These are phyloP conservation scores for Lactarius evosmus DNA, from an alignment of 768 basidiomycete genomes.

Conservation along the genomic window DNA sequence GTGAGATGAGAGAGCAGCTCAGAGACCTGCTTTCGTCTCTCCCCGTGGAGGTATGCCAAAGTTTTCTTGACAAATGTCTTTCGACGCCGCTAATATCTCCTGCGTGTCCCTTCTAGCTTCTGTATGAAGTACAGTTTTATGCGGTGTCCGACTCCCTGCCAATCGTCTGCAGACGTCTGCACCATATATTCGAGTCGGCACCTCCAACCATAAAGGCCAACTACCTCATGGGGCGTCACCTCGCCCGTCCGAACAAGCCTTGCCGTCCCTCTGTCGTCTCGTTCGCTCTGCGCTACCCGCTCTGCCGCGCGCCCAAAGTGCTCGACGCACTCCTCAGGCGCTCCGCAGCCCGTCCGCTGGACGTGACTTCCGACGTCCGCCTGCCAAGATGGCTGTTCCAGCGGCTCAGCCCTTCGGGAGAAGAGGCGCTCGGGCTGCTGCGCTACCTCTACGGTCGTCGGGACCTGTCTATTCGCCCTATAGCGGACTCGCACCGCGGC, in stretches of 20 bases:
- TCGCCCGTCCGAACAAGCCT: slow-evolving; percentile 18
- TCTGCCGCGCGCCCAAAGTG: slow-evolving; percentile 40
- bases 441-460: slow-evolving; percentile 50
- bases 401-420: slow-evolving; percentile 41
- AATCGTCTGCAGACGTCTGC: slow-evolving; percentile 49
- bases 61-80: neutral
- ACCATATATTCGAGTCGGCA: slow-evolving; percentile 51
- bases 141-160: slow-evolving; percentile 67
- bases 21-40: slow-evolving; percentile 11
- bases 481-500: slow-evolving; percentile 68
- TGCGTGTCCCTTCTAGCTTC: slow-evolving; percentile 46
- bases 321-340: slow-evolving; percentile 47
- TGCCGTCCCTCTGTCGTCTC: slow-evolving; percentile 35
- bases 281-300: slow-evolving; percentile 54
- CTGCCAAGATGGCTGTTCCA: slow-evolving; percentile 66
- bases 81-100: neutral
- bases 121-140: slow-evolving; percentile 73
- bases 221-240: slow-evolving; percentile 51
- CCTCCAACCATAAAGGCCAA: slow-evolving; percentile 59
- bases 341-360: slow-evolving; percentile 18
- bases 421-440: slow-evolving; percentile 63
- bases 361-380: slow-evolving; percentile 20
- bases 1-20: neutral
- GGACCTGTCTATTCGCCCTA: slow-evolving; percentile 38
- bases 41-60: slow-evolving; percentile 14